Evolutionary conservation across 2,329 filamentous ascomycete genomes (phyloP).

Genomic region (Trichoderma koningii): DNA sequence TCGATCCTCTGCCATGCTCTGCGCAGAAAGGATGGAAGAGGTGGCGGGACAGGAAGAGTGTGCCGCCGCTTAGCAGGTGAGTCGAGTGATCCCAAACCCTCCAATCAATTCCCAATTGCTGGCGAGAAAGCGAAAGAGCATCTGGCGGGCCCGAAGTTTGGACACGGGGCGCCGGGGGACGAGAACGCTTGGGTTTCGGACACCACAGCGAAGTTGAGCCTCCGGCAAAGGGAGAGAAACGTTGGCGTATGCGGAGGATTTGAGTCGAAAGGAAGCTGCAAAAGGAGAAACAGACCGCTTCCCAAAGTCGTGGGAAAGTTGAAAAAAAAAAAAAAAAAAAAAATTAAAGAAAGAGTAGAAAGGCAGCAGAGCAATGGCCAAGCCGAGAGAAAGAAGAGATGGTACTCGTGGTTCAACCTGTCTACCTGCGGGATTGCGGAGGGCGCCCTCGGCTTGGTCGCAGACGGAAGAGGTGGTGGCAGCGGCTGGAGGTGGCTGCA

Average conservation of each 20-base stretch:
- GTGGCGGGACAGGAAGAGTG: slow-evolving; percentile 24
- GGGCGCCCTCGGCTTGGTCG: not conserved
- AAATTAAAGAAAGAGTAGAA: not conserved
- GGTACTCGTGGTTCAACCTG: not conserved
- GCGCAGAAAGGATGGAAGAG: slow-evolving; percentile 27
- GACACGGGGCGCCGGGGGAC: not conserved
- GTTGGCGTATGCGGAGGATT: not conserved
- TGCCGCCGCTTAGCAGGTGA: slow-evolving; percentile 24
- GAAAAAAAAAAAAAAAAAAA: not conserved
- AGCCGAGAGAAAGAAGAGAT: not conserved
- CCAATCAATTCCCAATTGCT: slow-evolving; percentile 21
- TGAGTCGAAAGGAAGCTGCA: not conserved
- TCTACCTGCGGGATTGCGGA: not conserved
- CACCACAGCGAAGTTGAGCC: not conserved
- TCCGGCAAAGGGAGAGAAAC: not conserved
- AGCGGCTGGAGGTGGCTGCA: slow-evolving; percentile 18
- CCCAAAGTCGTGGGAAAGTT: not conserved
- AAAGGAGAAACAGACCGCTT: not conserved
- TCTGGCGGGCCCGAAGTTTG: slow-evolving; percentile 12
- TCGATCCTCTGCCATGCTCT: slow-evolving; percentile 46
- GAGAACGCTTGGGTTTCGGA: not conserved
- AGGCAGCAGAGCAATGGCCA: not conserved
- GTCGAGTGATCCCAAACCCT: slow-evolving; percentile 28
- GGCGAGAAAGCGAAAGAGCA: slow-evolving; percentile 23
- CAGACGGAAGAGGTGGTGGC: slow-evolving; percentile 7